Conservation (phyloP, 2,329 filamentous ascomycete species). For the Diaporthe nobilis region DNA sequence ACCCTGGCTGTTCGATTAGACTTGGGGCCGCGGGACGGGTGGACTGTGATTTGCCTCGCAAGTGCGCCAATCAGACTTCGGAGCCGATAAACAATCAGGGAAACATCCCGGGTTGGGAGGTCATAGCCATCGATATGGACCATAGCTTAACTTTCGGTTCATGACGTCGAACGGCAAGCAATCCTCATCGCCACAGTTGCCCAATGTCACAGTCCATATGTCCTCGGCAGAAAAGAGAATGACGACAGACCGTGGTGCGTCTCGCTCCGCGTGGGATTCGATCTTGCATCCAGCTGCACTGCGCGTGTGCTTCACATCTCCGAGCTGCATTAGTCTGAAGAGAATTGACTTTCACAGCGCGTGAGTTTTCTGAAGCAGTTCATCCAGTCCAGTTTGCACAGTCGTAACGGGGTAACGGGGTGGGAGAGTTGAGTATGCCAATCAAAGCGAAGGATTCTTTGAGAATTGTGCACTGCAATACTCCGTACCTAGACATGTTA, state of each 20-base stretch:
- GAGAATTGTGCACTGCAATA: not conserved
- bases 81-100: constrained; percentile 12
- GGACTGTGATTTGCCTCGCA: not conserved
- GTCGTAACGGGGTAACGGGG: not conserved
- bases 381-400: not conserved
- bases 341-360: not conserved
- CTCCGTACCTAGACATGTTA: too few relatives aligned
- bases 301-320: not conserved
- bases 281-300: constrained; percentile 4
- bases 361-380: not conserved
- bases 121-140: not conserved
- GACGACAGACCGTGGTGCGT: not conserved
- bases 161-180: constrained; percentile 24
- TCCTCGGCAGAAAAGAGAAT: not conserved
- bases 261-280: too few relatives aligned
- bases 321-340: not conserved
- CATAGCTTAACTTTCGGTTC: not conserved
- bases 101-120: constrained; percentile 8
- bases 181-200: not conserved
- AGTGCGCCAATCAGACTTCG: not conserved
- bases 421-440: not conserved
- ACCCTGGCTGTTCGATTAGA: not conserved
- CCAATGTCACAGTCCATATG: not conserved
- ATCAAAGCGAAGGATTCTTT: not conserved
- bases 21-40: not conserved